A percentile compares a stretch with the other conserved stretches of the same genome.
phyloP scores from a whole-genome alignment of 225 moss, liverwort and hornwort genomes.

The Pleurozium schreberi region DNA sequence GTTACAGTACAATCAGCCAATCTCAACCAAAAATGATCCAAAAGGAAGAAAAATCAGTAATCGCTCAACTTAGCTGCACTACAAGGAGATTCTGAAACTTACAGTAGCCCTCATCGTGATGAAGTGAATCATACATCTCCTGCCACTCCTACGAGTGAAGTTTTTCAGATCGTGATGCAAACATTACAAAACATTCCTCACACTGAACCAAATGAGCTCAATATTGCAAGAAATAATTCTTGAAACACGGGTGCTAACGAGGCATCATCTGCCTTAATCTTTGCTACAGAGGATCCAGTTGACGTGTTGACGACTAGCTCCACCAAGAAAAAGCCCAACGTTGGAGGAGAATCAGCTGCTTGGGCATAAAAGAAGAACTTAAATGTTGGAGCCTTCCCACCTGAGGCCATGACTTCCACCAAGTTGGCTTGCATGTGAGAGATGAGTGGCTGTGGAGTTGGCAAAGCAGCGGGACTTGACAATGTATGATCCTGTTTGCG shows the following conservation, averaged over 20 bases:
- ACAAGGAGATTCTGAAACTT: not conserved
- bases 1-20: not conserved
- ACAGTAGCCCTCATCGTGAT: not conserved
- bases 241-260: constrained; percentile 65
- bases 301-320: constrained; percentile 84
- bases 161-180: not conserved
- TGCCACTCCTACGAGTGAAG: not conserved
- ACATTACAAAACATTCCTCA: not conserved
- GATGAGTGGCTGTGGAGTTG: constrained; percentile 76
- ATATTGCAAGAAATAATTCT: constrained; percentile 60
- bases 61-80: not conserved
- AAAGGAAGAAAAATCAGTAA: not conserved
- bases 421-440: constrained; percentile 87
- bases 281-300: constrained; percentile 63
- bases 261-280: constrained; percentile 93
- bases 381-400: constrained; percentile 71
- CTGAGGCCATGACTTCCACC: constrained; percentile 93
- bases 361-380: constrained; percentile 97
- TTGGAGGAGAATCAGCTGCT: constrained; percentile 54
- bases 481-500: constrained; percentile 56
- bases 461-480: constrained; percentile 55
- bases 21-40: not conserved
- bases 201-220: constrained; percentile 58
- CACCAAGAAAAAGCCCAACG: constrained; percentile 79
- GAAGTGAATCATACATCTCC: not conserved